Percentiles rank a stretch among this genome's conserved stretches.
These are phyloP conservation scores for Pyrus bretschneideri DNA, from an alignment of 306 rosid genomes.

Conservation along the genomic window DNA sequence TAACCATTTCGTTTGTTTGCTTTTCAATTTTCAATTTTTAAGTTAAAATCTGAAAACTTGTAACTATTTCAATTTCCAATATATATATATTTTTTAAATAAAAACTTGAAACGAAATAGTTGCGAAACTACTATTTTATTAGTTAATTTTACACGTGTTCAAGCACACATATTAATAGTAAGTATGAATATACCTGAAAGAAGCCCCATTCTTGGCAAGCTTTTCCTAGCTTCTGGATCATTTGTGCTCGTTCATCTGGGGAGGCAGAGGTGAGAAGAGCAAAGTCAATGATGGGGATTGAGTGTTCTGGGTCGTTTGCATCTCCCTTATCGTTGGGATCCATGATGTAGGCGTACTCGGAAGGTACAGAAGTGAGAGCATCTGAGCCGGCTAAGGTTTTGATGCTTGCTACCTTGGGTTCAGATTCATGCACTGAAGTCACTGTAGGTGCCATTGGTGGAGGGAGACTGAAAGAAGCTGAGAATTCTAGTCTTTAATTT, in stretches of 20 bases:
- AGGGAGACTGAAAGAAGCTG: no score
- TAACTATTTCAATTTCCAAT: no score
- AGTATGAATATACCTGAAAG: constrained; percentile 17
- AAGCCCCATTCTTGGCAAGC: constrained; percentile 34
- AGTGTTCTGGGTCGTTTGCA: constrained; percentile 31
- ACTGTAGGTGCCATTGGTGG: neutral
- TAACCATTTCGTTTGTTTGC: no score
- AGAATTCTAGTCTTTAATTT: no score
- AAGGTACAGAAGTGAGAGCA: constrained; percentile 31
- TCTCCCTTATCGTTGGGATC: constrained; percentile 9
- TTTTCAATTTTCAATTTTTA: no score
- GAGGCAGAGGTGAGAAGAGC: constrained; percentile 14
- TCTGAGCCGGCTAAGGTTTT: constrained; percentile 37
- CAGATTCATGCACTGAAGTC: neutral
- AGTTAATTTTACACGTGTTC: neutral
- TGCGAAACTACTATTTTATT: no score
- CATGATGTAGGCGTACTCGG: constrained; percentile 20
- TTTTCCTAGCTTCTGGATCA: constrained; percentile 17
- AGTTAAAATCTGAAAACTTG: no score
- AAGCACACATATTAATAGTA: neutral
- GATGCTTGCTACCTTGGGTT: neutral
- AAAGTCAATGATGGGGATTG: constrained; percentile 27
- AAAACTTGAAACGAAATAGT: no score
- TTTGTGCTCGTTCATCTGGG: constrained; percentile 11
- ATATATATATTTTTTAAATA: no score